phyloP scores from a whole-genome alignment of 2,329 filamentous ascomycete genomes.

The Didymella pinodella region DNA sequence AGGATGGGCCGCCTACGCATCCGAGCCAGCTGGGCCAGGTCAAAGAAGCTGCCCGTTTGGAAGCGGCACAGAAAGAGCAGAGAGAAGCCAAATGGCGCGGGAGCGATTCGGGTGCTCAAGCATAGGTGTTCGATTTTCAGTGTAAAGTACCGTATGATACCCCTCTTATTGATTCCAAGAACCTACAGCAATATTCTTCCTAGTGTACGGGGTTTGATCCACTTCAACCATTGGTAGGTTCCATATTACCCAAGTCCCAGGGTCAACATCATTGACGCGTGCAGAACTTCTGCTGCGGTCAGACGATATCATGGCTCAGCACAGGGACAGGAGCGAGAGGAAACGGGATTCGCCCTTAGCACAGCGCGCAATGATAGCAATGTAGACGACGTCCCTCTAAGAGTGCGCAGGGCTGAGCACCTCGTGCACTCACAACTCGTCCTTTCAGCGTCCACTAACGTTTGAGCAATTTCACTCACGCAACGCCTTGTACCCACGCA shows the following conservation, averaged over 20 bases:
- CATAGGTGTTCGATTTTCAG: neutral
- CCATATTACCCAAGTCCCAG: neutral
- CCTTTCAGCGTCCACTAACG: neutral
- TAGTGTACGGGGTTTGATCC: neutral
- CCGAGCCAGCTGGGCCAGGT: constrained; percentile 31
- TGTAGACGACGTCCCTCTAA: too few species aligned
- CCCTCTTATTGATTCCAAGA: neutral
- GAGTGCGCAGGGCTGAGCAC: neutral
- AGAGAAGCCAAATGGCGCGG: neutral
- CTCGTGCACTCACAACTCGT: neutral
- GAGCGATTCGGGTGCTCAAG: neutral
- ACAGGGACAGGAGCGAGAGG: neutral
- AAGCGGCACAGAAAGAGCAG: constrained; percentile 10
- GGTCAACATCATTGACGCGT: neutral
- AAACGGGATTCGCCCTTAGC: too few species aligned
- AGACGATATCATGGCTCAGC: neutral
- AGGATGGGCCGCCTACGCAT: constrained; percentile 47
- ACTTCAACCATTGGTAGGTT: neutral
- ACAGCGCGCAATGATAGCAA: neutral
- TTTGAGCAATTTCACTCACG: neutral
- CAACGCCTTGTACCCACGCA: neutral
- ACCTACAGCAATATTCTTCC: neutral
- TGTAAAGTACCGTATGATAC: constrained; percentile 9
- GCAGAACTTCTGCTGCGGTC: neutral
- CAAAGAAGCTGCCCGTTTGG: constrained; percentile 9